Conservation (phyloP, 73 alveolate species). For the Paramecium pentaurelia region DNA sequence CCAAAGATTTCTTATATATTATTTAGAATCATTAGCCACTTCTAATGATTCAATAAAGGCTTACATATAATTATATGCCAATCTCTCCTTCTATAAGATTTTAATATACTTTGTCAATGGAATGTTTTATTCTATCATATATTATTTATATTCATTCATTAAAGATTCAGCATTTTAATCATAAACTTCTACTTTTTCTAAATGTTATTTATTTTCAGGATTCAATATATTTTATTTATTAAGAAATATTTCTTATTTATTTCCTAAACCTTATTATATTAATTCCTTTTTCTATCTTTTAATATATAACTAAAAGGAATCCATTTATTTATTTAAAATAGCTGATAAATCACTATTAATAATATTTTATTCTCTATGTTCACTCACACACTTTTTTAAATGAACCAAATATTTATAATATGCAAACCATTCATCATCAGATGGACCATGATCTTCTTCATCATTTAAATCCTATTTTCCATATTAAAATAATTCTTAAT, state of each 20-base stretch:
- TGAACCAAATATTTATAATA: conserved; percentile 10
- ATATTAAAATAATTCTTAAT: conserved; percentile 12
- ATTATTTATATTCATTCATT: not conserved
- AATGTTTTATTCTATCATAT: not conserved
- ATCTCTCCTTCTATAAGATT: not conserved
- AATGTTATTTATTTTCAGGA: not conserved
- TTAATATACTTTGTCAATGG: conserved; percentile 13
- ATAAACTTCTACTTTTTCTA: not conserved
- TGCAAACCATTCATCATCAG: conserved; percentile 37
- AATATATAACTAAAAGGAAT: not conserved
- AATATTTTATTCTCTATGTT: not conserved
- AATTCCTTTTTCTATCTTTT: not conserved
- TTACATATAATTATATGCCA: not conserved
- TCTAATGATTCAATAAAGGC: not conserved
- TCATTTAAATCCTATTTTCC: conserved; percentile 2
- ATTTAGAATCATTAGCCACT: not conserved
- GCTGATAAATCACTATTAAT: not conserved
- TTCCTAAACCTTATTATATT: not conserved
- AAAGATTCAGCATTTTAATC: not conserved
- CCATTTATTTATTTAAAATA: not conserved
- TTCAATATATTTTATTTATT: not conserved
- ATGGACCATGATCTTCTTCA: not conserved
- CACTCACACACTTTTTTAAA: not conserved
- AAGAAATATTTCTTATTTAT: not conserved
- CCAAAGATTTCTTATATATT: not conserved